Percentiles rank a stretch among this genome's conserved stretches.
Conservation (phyloP, 2,329 filamentous ascomycete species). For the Calonectria pteridis region DNA sequence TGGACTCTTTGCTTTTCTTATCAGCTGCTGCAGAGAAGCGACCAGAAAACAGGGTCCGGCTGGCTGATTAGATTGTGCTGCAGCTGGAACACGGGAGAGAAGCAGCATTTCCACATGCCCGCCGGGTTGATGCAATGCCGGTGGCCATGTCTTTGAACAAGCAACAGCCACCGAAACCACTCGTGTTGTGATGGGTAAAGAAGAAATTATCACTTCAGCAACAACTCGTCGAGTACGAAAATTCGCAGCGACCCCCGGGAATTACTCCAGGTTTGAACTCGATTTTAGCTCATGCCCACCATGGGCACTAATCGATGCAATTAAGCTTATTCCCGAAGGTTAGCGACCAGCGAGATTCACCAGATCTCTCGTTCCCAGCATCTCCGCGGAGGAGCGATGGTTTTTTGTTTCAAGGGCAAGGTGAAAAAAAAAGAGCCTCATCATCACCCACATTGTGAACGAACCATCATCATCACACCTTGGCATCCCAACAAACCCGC, state of each 20-base stretch:
- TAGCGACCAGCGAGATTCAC: not conserved
- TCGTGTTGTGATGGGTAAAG: not conserved
- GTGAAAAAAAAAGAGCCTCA: not conserved
- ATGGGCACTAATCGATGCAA: constrained; percentile 16
- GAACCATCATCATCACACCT: not conserved
- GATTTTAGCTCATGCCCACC: constrained; percentile 20
- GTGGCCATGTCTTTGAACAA: not conserved
- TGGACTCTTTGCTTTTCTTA: not conserved
- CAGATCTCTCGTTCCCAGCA: constrained; percentile 3
- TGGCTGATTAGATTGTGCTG: not conserved
- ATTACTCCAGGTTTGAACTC: constrained; percentile 1
- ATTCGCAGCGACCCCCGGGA: not conserved
- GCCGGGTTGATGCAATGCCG: not conserved
- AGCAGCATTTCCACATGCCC: not conserved
- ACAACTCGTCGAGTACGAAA: not conserved
- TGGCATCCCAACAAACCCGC: not conserved
- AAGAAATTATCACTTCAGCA: not conserved
- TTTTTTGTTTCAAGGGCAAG: not conserved
- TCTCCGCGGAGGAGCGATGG: constrained; percentile 13
- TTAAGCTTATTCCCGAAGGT: constrained; percentile 28
- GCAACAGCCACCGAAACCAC: not conserved
- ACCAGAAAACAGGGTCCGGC: not conserved
- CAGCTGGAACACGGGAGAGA: not conserved
- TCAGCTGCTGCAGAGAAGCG: not conserved
- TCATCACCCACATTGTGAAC: not conserved